Evolutionary conservation across 1,139 yeast species (phyloP).

Genomic region (Hemisphaericaspora xylanilytica): DNA sequence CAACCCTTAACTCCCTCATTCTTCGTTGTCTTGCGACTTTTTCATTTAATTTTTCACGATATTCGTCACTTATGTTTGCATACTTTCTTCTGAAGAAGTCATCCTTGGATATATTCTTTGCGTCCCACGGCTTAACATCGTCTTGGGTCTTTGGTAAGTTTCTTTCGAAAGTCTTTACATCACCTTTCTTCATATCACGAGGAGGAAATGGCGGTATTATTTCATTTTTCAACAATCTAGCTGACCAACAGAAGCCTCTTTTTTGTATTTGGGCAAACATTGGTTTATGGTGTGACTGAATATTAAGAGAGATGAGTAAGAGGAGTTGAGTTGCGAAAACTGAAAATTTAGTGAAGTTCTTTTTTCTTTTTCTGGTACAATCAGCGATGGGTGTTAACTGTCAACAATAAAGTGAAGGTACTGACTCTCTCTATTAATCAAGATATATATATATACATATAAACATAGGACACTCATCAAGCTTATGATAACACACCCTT

Average conservation of each 20-base stretch:
- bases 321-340: not conserved
- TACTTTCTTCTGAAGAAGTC: slow-evolving; percentile 43
- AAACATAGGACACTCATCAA: not conserved
- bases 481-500: slow-evolving; percentile 78
- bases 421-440: not conserved
- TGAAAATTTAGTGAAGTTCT: not conserved
- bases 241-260: not conserved
- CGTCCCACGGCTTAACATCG: slow-evolving; percentile 38
- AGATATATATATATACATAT: not conserved
- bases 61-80: slow-evolving; percentile 29
- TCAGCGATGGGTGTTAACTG: too few relatives aligned
- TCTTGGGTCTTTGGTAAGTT: slow-evolving; percentile 10
- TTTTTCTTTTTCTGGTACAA: not conserved
- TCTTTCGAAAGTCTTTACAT: slow-evolving; percentile 15
- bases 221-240: slow-evolving; percentile 1
- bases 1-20: slow-evolving; percentile 20
- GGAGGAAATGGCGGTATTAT: not conserved
- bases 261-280: slow-evolving; percentile 1
- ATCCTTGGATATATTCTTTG: slow-evolving; percentile 36
- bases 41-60: slow-evolving; percentile 27
- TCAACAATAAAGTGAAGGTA: not conserved
- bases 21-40: slow-evolving; percentile 39
- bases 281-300: not conserved
- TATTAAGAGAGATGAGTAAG: not conserved
- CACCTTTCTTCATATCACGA: slow-evolving; percentile 6